Conservation (phyloP, 2,329 filamentous ascomycete genomes). For the Akanthomyces muscarius region DNA sequence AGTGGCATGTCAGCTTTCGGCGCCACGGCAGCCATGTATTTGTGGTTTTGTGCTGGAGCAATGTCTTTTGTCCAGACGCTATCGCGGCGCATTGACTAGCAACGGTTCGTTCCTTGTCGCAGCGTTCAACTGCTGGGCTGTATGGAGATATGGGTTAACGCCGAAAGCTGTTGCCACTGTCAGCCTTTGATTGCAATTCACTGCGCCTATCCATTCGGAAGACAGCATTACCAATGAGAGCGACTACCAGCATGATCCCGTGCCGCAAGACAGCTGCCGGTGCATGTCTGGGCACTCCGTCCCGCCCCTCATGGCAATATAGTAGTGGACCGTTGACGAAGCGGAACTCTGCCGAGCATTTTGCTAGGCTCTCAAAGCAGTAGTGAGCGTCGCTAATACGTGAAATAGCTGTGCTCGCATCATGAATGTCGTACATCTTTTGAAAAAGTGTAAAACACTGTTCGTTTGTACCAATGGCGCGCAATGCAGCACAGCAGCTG, state of each 20-base stretch:
- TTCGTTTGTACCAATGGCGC: not conserved
- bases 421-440: not conserved
- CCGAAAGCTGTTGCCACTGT: not conserved
- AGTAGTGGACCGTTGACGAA: constrained; percentile 3
- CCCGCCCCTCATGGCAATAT: not conserved
- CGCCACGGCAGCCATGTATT: not conserved
- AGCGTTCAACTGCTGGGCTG: not conserved
- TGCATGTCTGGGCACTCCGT: constrained; percentile 1
- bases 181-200: not conserved
- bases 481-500: not conserved
- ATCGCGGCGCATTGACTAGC: constrained; percentile 8
- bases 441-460: not conserved
- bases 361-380: not conserved
- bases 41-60: not conserved
- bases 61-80: not conserved
- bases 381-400: not conserved
- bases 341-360: not conserved
- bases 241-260: constrained; percentile 6
- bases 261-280: constrained; percentile 13
- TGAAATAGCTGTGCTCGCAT: not conserved
- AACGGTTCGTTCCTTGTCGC: not conserved
- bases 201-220: not conserved
- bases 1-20: constrained; percentile 13
- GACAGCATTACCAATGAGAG: not conserved
- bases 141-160: not conserved